Percentiles rank a stretch among this genome's conserved stretches.
phyloP scores from a whole-genome alignment of 306 rosid species.

The Cotoneaster glaucophyllus region DNA sequence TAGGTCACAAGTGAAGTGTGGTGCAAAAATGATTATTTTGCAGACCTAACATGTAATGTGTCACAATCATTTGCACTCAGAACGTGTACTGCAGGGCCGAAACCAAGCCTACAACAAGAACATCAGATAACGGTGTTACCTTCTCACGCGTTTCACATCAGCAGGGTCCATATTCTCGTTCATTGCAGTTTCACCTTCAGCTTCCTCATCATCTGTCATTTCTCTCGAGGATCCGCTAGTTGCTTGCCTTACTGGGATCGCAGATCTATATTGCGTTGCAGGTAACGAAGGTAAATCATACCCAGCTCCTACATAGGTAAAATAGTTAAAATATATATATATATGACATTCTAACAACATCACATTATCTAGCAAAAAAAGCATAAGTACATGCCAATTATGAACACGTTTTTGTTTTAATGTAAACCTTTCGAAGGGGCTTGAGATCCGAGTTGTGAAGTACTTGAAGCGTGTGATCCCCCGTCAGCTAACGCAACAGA shows the following conservation, averaged over 20 bases:
- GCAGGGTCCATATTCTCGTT: conserved; percentile 54
- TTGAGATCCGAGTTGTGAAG: conserved; percentile 39
- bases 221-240: conserved; percentile 86
- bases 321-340: not conserved
- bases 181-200: conserved; percentile 69
- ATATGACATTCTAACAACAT: not conserved
- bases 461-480: conserved; percentile 50
- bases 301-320: conserved; percentile 54
- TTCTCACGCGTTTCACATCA: conserved; percentile 81
- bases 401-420: not conserved
- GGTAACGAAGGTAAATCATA: conserved; percentile 45
- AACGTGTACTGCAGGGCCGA: not conserved
- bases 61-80: not conserved
- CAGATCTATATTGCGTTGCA: conserved; percentile 33
- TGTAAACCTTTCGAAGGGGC: conserved; percentile 60
- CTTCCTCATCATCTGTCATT: conserved; percentile 74
- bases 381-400: not conserved
- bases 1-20: not conserved
- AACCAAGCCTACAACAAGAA: not conserved
- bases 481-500: conserved; percentile 37
- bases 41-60: not conserved
- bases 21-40: not conserved
- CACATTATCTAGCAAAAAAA: not conserved
- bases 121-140: conserved; percentile 38
- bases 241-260: conserved; percentile 30